Base-by-base conservation (phyloP, 148 eudicot species). In the Nepenthes gracilis region DNA sequence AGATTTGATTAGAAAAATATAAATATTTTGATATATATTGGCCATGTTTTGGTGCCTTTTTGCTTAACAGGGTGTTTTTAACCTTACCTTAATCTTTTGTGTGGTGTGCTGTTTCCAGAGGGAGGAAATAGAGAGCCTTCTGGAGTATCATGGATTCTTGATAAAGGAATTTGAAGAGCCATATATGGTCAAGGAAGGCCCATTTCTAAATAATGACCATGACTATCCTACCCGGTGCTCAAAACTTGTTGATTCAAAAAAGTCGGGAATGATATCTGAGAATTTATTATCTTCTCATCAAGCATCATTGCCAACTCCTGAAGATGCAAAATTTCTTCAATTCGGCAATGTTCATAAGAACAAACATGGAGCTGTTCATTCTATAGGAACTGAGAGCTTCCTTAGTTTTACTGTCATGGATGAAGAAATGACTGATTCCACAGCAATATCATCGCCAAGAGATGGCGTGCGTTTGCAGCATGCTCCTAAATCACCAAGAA, bases 151-250 rank as follows among this genome's bases (percentile, higher is more conserved):
- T 62, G 98, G 99, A n/a, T 93, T 93, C 71, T 61, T 71, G n/a
- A 75, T 86, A 54, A 89, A 80, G 78, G 96, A 86, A 37, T 93
- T 80, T 67, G 96, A 83, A 67, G 96, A 85, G 79, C 95, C 95
- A 47, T 89, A 86, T 67, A 89, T 93, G 96, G 92, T 93, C 53
- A 93, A 93, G 73, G 99, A 84, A 47, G 83, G 85, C 47, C 76
- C 81, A 47, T 93, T 86, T 77, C 77, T 86, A 34, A 80, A 86
- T 67, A 75, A 62, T 66, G 89, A 88, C 32, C 80, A 70, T 70
- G 91, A 86, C 69, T 84, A 72, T 79, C 86, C 89, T 58, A 78
- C 87, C 59, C 84, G 74, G 62, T 74, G 92, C 63, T 93, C 99
- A 13, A 71, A 66, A 51, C 99, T 93, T 65, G 99, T 93, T 60